Conservation (phyloP, 1,284 basidiomycete genomes). For the Trichosporon asahii region DNA sequence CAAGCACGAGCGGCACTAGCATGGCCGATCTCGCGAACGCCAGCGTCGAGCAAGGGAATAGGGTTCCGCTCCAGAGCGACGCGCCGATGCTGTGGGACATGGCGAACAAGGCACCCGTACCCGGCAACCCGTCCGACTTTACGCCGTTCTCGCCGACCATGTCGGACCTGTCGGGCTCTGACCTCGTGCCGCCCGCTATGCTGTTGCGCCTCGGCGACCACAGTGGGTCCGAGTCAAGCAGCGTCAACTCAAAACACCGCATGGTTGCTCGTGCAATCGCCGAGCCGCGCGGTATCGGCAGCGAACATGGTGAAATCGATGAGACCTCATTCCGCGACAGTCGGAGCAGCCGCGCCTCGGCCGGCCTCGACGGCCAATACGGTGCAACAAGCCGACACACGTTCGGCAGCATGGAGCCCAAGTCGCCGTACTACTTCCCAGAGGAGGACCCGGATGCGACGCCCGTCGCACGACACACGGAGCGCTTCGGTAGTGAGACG, state of each 20-base stretch:
- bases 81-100: constrained; percentile 4
- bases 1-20: constrained; percentile 9
- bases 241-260: constrained; percentile 6
- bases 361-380: background rate
- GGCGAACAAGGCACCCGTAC: background rate
- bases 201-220: background rate
- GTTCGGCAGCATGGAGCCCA: background rate
- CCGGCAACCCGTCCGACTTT: background rate
- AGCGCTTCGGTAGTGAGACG: background rate
- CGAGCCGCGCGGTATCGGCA: constrained; percentile 6
- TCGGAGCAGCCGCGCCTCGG: background rate
- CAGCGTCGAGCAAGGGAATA: constrained; percentile 1
- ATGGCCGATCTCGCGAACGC: constrained; percentile 7
- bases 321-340: constrained; percentile 6
- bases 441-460: background rate
- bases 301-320: constrained; percentile 2
- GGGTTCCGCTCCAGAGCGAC: background rate
- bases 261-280: background rate
- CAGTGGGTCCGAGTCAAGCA: background rate
- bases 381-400: background rate
- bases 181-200: background rate
- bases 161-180: background rate
- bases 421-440: background rate
- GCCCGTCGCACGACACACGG: background rate
- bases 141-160: background rate